Base-by-base conservation (phyloP, 2,329 filamentous ascomycete species). In the Trichoderma sp. region DNA sequence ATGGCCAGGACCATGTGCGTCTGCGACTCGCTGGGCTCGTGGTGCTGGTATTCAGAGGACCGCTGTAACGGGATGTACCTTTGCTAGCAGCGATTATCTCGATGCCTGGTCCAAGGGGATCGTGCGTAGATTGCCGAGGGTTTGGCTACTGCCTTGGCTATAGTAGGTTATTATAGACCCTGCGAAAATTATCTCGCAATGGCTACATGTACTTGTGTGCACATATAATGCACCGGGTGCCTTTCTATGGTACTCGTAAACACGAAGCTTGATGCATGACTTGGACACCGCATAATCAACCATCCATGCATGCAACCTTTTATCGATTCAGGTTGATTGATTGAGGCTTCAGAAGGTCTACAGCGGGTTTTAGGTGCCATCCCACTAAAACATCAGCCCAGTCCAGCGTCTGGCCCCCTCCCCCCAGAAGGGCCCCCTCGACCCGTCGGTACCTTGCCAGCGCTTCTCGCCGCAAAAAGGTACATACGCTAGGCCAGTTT, bases 311-410 rank as follows among this genome's bases (percentile, higher is more conserved):
- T 53, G 45, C 45, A 53, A 53, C n/a, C 45, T 21, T 33, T 62
- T 33, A 62, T 62, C 59, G 59, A 33, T 53, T 33, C 45, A 50
- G 45, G 45, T 50, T 53, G 45, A 53, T 53, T 53, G 45, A 53
- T 21, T 50, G 9, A 53, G 45, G 50, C 29, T 68, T 53, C 65
- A 35, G 66, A 50, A 35, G 45, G 12, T 6, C n/a, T 31, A n/a
- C 38, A 69, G 66, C n/a, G 33, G 21, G 16, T 38, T 69, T 41
- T 29, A 45, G 63, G 63, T 29, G 63, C 63, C 50, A 38, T 29
- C 53, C 33, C 53, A 8, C 53, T 62, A 71, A 71, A 16, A 16
- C 67, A 62, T 71, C 53, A 71, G 53, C 67, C 67, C 67, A 69
- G 66, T 69, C 50, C 66, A 69, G 66, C 66, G 21, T 21, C 66